Evolutionary conservation across 768 basidiomycete species (phyloP).

Genomic region (Trichaptum fuscoviolaceum): DNA sequence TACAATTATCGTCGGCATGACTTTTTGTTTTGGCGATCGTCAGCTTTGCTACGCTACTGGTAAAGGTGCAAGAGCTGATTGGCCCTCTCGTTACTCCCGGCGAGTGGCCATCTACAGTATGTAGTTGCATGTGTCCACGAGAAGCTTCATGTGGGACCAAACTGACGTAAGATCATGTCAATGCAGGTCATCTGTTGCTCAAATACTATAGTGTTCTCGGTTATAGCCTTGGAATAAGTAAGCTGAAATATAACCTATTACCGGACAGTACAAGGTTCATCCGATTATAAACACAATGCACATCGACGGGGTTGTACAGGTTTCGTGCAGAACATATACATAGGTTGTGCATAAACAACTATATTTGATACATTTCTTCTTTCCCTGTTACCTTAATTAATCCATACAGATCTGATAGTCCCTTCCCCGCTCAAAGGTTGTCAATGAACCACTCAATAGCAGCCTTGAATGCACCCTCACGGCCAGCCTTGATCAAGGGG

Average conservation of each 20-base stretch:
- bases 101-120: no score
- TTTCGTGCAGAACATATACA: not conserved
- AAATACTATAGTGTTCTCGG: not conserved
- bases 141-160: not conserved
- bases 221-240: no score
- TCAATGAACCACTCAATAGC: constrained; percentile 19
- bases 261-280: no score
- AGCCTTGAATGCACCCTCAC: constrained; percentile 22
- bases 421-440: constrained; percentile 11
- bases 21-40: no score
- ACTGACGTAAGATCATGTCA: no score
- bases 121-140: not conserved
- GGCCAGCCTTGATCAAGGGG: constrained; percentile 18
- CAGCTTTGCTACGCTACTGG: no score
- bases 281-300: no score
- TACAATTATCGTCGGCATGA: not conserved
- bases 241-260: not conserved
- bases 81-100: no score
- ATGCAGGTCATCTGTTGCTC: not conserved
- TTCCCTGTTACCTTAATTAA: not conserved
- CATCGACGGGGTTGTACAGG: not conserved
- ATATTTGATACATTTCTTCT: not conserved
- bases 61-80: no score
- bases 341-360: not conserved
- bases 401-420: not conserved